Base-by-base conservation (phyloP, 768 basidiomycete genomes). In the Kwoniella bestiolae region DNA sequence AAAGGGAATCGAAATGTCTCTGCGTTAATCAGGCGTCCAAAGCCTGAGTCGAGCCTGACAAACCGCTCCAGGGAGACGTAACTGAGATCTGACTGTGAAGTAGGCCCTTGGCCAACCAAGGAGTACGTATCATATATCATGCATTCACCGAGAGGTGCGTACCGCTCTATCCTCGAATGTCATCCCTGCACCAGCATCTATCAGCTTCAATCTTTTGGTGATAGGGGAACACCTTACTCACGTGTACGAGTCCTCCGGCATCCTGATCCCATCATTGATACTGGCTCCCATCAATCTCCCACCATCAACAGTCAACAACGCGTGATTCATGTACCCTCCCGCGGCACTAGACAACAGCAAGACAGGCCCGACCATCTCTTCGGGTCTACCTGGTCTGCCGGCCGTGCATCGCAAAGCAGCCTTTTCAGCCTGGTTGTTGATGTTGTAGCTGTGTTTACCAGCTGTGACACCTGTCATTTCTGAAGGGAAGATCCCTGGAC, bases 281-380 rank as follows among this genome's bases (percentile, higher is more conserved):
- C 60, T 60, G 11, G 66, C 66, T 14, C 60, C 69, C 56, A 71
- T 67, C 29, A 67, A 35, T 11, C 69, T 26, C 11, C 69, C 69
- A 11, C 69, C 69, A 55, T 71, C 69, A 12, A 71, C 57, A 2
- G 49, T 50, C 12, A 71, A 21, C 11, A 59, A 8, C 11, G 74
- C 71, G 44, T 76, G 67, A 56, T 73, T 71, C 67, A 69, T 73
- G 45, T 76, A 76, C 2, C 52, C 61, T 46, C 74, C 74, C 25
- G 65, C 74, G 4, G 51, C 44, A 45, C 52, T 59, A 11, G 64
- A 67, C 25, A 76, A 61, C 46, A 76, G 28, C 21, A 76, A 11
- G 32, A 56, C 67, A n/a, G 74, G 74, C 21, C 74, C 74, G 21
- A 61, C 71, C 26, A 76, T 76, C 61, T 76, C 74, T n/a, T 63